Base-by-base conservation (phyloP, 208 protist species). In the Crithidia mellificae region DNA sequence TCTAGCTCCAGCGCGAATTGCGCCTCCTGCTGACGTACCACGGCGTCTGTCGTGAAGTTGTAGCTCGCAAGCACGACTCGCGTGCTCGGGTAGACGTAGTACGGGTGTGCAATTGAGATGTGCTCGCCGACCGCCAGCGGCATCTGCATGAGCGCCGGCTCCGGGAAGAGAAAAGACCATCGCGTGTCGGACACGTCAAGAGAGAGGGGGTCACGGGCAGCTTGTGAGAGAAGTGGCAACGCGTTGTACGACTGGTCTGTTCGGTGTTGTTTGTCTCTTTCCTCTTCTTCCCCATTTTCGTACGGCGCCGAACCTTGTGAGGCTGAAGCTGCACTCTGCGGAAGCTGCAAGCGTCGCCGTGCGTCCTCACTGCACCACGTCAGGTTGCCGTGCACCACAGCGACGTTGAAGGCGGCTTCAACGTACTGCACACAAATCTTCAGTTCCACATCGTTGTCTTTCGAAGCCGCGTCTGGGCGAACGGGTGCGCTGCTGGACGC, bases 51-150 rank as follows among this genome's bases (percentile, higher is more conserved):
- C 6, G 84, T 91, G 43, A 93, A 72, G 55, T 75, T 83, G 56
- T 91, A 80, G 22, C 74, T 83, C 27, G 83, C 57, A 24, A 93
- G 63, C 22, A 93, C 80, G 2, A 63, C 17, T 8, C 46, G 57
- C 30, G 62, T 6, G 14, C 57, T 24, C 27, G 79, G 63, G 46
- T 78, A 85, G 29, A 78, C 71, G 39, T 79, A 81, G 59, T 87
- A 91, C 0, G 84, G 84, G 1, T 62, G n/a, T 4, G 73, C 70
- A 8, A 91, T 34, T 68, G 89, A 93, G 11, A 93, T n/a, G 52
- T 77, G 70, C 36, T 82, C 63, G 17, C 77, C 76, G 8, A 82
- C 64, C 25, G 46, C 7, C 19, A 89, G 30, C 2, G 73, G 68
- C 12, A 74, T 63, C 29, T 78, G 62, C 36, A 63, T 77, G 27